Conservation (phyloP, 2,329 filamentous ascomycete genomes). For the Exophiala sp. region DNA sequence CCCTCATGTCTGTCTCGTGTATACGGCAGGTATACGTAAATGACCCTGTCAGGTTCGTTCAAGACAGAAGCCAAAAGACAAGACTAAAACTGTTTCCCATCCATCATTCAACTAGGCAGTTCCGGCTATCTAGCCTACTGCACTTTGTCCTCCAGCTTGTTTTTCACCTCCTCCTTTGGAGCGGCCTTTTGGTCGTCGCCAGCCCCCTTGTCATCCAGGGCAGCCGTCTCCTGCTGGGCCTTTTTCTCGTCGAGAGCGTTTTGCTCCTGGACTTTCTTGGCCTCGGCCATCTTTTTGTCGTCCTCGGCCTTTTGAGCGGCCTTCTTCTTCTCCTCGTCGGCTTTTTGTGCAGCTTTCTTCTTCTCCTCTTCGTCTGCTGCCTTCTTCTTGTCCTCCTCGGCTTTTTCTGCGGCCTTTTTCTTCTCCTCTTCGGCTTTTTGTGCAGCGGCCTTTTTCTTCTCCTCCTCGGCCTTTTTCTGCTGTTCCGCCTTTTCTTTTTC, state of each 20-base stretch:
- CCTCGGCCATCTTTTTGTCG: conserved; percentile 2
- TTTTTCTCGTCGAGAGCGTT: conserved; percentile 5
- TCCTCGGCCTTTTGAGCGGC: conserved; percentile 1
- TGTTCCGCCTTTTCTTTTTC: conserved; percentile 1
- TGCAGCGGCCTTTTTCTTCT: conserved; percentile 12
- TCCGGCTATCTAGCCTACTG: too few relatives aligned
- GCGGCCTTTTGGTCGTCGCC: background rate
- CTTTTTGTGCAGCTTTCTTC: too few relatives aligned
- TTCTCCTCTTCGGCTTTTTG: conserved; percentile 15
- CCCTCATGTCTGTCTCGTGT: too few relatives aligned
- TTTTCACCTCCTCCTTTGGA: conserved; percentile 34
- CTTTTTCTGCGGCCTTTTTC: conserved; percentile 4
- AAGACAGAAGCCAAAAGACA: too few relatives aligned
- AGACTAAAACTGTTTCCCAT: too few relatives aligned
- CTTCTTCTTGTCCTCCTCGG: conserved; percentile 4
- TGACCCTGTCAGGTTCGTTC: too few relatives aligned
- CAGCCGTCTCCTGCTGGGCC: conserved; percentile 34
- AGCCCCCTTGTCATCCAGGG: conserved; percentile 1
- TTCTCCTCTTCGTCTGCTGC: conserved; percentile 1
- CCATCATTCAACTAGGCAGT: too few relatives aligned
- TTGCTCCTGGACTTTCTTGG: background rate
- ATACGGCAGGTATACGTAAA: too few relatives aligned
- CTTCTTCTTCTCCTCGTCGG: conserved; percentile 1
- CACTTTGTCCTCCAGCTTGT: conserved; percentile 34
- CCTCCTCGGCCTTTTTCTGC: conserved; percentile 3